These are phyloP conservation scores for Aureobasidium sp. DNA, from an alignment of 2,329 filamentous ascomycete species.

Conservation along the genomic window DNA sequence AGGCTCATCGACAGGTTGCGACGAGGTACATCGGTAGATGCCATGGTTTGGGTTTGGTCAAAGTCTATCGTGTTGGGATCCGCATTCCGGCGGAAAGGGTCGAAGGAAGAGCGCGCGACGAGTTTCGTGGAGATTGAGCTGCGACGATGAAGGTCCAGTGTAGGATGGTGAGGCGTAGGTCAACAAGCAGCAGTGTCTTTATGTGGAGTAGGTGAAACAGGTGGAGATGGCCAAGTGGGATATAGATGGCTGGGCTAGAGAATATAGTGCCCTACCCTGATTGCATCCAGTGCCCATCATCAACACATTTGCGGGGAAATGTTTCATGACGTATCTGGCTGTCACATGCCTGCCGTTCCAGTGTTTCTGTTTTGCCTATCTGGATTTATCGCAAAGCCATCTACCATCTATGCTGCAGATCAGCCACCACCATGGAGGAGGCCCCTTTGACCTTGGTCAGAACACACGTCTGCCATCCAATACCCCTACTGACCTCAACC, in stretches of 20 bases:
- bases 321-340: not conserved
- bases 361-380: not conserved
- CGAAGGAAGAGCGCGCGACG: not conserved
- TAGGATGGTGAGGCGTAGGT: not conserved
- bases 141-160: not conserved
- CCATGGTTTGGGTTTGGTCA: not conserved
- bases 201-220: not conserved
- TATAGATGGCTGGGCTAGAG: not conserved
- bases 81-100: slow-evolving; percentile 9
- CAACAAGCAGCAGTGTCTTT: not conserved
- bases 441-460: slow-evolving; percentile 58
- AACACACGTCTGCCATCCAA: not conserved
- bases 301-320: not conserved
- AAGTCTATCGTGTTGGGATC: not conserved
- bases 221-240: not conserved
- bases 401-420: not conserved
- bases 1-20: slow-evolving; percentile 19
- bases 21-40: slow-evolving; percentile 16
- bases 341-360: not conserved
- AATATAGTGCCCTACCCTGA: not conserved
- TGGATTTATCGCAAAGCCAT: not conserved
- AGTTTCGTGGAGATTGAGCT: not conserved
- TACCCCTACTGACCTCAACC: slow-evolving; percentile 2
- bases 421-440: slow-evolving; percentile 57
- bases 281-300: not conserved